A percentile compares a stretch with the other conserved stretches of the same genome.
Conservation (phyloP, 345 rosid genomes). For the Brassica rapa region DNA sequence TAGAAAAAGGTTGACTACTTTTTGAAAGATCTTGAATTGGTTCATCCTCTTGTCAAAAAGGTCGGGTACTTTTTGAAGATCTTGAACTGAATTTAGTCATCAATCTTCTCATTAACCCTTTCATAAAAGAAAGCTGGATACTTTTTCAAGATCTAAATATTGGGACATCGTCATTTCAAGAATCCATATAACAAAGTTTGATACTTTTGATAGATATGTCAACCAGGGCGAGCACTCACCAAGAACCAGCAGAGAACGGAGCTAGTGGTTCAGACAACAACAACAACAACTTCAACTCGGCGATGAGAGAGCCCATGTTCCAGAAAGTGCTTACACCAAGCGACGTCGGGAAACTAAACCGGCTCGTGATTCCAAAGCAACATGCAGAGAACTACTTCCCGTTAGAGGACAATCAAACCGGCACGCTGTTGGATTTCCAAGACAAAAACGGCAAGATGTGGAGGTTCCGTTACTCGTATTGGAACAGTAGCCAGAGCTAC, state of each 20-base stretch:
- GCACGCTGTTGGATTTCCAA: conserved; percentile 74
- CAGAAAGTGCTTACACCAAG: conserved; percentile 86
- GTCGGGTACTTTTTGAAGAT: conserved; percentile 20
- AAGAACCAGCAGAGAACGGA: conserved; percentile 31
- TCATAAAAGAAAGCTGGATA: conserved; percentile 19
- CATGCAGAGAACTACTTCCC: conserved; percentile 85
- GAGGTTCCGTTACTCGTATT: conserved; percentile 89
- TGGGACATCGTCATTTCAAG: conserved; percentile 12
- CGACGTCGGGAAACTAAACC: conserved; percentile 79
- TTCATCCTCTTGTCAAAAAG: conserved; percentile 10
- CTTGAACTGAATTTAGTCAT: not conserved
- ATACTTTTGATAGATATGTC: conserved; percentile 49
- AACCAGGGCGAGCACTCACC: conserved; percentile 43
- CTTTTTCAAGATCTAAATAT: conserved; percentile 22
- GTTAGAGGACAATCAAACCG: conserved; percentile 53
- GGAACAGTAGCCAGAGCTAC: conserved; percentile 97
- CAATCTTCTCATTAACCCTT: not conserved
- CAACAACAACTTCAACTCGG: conserved; percentile 35
- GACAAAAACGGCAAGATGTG: conserved; percentile 71
- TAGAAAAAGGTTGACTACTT: conserved; percentile 5
- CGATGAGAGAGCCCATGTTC: conserved; percentile 63
- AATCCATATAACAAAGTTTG: conserved; percentile 22
- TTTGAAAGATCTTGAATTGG: conserved; percentile 30
- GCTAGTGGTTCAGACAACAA: conserved; percentile 26
- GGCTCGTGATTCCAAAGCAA: conserved; percentile 76